phyloP scores from a whole-genome alignment of 2,329 filamentous ascomycete genomes.

The Calycina herbarum region DNA sequence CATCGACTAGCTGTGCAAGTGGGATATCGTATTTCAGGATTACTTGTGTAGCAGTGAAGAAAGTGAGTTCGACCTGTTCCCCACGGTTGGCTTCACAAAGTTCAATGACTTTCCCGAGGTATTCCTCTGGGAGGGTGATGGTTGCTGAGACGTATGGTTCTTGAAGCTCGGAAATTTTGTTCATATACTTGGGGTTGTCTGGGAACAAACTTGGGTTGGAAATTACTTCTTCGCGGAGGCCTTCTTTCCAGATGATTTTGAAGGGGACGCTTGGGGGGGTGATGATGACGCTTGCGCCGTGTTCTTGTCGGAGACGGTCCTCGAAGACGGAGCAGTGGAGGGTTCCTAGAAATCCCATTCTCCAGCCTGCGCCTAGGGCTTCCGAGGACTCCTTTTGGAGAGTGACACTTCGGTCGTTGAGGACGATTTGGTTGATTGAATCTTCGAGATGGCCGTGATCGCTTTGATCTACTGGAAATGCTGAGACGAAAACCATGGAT shows the following conservation, averaged over 20 bases:
- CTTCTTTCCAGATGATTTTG: conserved; percentile 76
- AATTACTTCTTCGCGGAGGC: conserved; percentile 69
- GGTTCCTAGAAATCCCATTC: conserved; percentile 92
- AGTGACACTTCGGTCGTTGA: conserved; percentile 94
- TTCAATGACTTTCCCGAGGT: conserved; percentile 91
- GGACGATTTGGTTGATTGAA: conserved; percentile 87
- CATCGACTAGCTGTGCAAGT: conserved; percentile 86
- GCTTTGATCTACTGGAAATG: conserved; percentile 88
- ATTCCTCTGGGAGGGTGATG: conserved; percentile 89
- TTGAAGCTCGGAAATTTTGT: conserved; percentile 58
- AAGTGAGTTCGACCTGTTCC: conserved; percentile 82
- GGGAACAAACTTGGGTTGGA: conserved; percentile 89
- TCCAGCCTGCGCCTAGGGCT: conserved; percentile 89
- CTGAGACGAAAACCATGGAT: conserved; percentile 97
- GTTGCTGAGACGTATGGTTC: conserved; percentile 80
- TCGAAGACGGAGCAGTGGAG: conserved; percentile 99
- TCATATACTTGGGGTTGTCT: conserved; percentile 56
- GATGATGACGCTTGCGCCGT: conserved; percentile 93
- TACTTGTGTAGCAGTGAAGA: conserved; percentile 89
- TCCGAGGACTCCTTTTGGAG: conserved; percentile 93
- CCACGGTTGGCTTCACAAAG: conserved; percentile 89
- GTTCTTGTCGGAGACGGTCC: conserved; percentile 89
- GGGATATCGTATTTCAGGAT: conserved; percentile 93
- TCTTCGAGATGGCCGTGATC: conserved; percentile 87
- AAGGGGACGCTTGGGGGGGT: conserved; percentile 94